Evolutionary conservation across 805 yeast species (phyloP).

Genomic region (Candida schatavii): DNA sequence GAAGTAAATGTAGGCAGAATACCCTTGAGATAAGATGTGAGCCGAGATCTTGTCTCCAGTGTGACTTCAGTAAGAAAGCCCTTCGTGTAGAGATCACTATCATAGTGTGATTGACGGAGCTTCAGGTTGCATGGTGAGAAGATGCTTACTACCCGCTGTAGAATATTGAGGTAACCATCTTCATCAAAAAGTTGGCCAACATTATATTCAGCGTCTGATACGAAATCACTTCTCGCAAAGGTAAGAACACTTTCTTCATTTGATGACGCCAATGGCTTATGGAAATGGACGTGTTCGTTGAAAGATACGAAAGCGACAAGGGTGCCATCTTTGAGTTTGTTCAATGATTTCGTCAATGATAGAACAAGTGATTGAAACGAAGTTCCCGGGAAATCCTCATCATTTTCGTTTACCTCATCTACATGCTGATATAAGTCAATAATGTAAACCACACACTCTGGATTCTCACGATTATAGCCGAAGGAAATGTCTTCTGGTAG

Average conservation of each 20-base stretch:
- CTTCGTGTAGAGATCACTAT: background rate
- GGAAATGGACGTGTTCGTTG: constrained; percentile 25
- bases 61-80: background rate
- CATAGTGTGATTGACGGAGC: background rate
- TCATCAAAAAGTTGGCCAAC: constrained; percentile 6
- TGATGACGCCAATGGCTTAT: constrained; percentile 12
- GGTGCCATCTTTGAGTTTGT: constrained; percentile 14
- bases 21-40: background rate
- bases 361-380: constrained; percentile 14
- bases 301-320: constrained; percentile 26
- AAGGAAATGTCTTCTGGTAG: constrained; percentile 26
- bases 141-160: background rate
- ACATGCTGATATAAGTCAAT: constrained; percentile 30
- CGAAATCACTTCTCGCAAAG: background rate
- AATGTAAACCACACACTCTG: constrained; percentile 19
- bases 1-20: constrained; percentile 23
- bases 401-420: constrained; percentile 16
- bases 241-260: background rate
- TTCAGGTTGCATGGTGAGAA: background rate
- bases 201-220: constrained; percentile 5
- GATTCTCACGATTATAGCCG: constrained; percentile 6
- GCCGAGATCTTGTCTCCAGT: background rate
- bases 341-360: constrained; percentile 13
- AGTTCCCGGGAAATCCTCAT: background rate
- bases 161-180: background rate